Evolutionary conservation across 2,329 filamentous ascomycete genomes (phyloP).

Genomic region (Penicillium polonicum): DNA sequence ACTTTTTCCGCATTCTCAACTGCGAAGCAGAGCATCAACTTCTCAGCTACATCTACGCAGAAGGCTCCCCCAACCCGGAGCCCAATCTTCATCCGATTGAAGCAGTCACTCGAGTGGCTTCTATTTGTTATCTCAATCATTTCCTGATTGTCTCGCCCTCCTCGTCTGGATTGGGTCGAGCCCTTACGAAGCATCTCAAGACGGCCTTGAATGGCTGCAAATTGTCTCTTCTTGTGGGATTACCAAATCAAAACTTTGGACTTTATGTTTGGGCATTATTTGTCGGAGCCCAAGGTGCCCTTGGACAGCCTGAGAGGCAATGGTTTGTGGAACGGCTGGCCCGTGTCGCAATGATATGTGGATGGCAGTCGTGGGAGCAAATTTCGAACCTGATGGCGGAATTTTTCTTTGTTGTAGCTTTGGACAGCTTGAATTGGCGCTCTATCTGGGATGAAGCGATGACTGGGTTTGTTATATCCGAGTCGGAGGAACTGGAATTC

Average conservation of each 20-base stretch:
- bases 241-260: slow-evolving; percentile 22
- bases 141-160: slow-evolving; percentile 37
- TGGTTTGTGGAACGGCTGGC: slow-evolving; percentile 35
- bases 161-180: slow-evolving; percentile 35
- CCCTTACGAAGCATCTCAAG: slow-evolving; percentile 33
- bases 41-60: slow-evolving; percentile 37
- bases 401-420: slow-evolving; percentile 30
- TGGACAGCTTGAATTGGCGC: slow-evolving; percentile 29
- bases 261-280: slow-evolving; percentile 36
- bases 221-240: slow-evolving; percentile 13
- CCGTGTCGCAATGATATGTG: slow-evolving; percentile 26
- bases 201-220: slow-evolving; percentile 22
- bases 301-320: slow-evolving; percentile 27
- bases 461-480: slow-evolving; percentile 19
- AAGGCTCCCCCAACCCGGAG: neutral
- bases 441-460: slow-evolving; percentile 34
- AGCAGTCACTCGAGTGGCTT: slow-evolving; percentile 31
- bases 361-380: slow-evolving; percentile 34
- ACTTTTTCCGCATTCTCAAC: slow-evolving; percentile 35
- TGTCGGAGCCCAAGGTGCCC: slow-evolving; percentile 34
- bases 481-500: slow-evolving; percentile 14
- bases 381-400: slow-evolving; percentile 26
- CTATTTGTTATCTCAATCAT: slow-evolving; percentile 33
- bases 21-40: slow-evolving; percentile 41
- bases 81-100: slow-evolving; percentile 29